phyloP scores from a whole-genome alignment of 192 early-diverging fungal species.

The Podila minutissima region DNA sequence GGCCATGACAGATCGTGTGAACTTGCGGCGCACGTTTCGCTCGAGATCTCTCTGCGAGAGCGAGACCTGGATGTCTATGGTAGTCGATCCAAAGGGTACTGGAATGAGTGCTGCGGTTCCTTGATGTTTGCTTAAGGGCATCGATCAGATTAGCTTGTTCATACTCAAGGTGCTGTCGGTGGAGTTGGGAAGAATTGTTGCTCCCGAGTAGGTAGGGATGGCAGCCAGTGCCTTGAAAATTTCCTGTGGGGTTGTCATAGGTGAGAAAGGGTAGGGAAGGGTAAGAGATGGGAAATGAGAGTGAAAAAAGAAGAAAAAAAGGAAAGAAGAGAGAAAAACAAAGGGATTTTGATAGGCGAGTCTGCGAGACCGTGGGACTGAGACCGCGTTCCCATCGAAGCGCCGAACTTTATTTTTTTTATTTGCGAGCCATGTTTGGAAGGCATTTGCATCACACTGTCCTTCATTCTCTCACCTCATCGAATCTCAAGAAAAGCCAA shows the following conservation, averaged over 20 bases:
- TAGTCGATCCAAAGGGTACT: neutral
- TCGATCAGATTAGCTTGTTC: neutral
- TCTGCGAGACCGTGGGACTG: neutral
- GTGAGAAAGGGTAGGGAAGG: neutral
- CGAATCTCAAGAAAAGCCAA: neutral
- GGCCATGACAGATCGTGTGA: conserved; percentile 47
- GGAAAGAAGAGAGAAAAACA: neutral
- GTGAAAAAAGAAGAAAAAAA: neutral
- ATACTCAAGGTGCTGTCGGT: conserved; percentile 35
- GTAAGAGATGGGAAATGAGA: neutral
- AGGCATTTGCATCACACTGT: neutral
- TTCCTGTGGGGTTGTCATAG: conserved; percentile 44
- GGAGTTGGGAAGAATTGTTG: conserved; percentile 28
- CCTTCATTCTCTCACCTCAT: neutral
- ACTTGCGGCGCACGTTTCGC: conserved; percentile 59
- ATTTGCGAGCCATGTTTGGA: conserved; percentile 3
- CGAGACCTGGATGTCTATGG: conserved; percentile 39
- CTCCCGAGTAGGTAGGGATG: conserved; percentile 49
- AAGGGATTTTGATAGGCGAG: neutral
- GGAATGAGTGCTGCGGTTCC: neutral
- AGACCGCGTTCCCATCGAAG: neutral
- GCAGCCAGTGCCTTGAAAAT: conserved; percentile 44
- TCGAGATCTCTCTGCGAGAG: conserved; percentile 64
- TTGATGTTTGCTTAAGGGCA: neutral
- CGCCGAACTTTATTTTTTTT: neutral